These are phyloP conservation scores for Colletotrichum sp. DNA, from an alignment of 2,329 filamentous ascomycete genomes.

Conservation along the genomic window DNA sequence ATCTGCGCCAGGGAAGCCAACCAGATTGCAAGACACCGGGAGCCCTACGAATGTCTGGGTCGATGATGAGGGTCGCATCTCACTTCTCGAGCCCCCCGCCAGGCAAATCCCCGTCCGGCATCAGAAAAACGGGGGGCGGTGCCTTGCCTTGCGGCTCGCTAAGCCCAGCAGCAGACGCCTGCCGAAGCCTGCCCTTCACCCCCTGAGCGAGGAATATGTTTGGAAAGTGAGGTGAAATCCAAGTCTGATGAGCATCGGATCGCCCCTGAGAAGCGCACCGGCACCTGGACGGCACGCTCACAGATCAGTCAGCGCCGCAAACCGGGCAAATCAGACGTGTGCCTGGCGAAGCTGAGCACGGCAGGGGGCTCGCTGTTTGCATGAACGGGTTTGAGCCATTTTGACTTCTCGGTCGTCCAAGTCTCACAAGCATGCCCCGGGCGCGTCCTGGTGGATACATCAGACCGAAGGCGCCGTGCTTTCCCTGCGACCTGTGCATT, in stretches of 20 bases:
- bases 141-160: slow-evolving; percentile 1
- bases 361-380: slow-evolving; percentile 3
- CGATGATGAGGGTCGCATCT: slow-evolving; percentile 1
- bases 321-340: neutral
- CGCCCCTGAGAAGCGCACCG: neutral
- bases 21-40: neutral
- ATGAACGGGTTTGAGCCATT: slow-evolving; percentile 14
- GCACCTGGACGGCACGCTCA: neutral
- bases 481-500: neutral
- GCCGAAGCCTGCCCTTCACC: neutral
- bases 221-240: neutral
- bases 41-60: neutral
- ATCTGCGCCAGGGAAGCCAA: slow-evolving; percentile 17
- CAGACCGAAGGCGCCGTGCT: neutral
- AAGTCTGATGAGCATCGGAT: neutral
- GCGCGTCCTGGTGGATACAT: neutral
- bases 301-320: neutral
- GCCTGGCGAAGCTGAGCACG: neutral
- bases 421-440: slow-evolving; percentile 12
- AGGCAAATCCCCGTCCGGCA: slow-evolving; percentile 4
- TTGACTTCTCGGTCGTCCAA: neutral
- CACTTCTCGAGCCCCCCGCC: neutral
- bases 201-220: neutral
- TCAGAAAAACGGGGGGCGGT: neutral
- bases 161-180: neutral